Evolutionary conservation across 495 filamentous ascomycete species (phyloP).

Genomic region (Rhizodiscina lignyota): DNA sequence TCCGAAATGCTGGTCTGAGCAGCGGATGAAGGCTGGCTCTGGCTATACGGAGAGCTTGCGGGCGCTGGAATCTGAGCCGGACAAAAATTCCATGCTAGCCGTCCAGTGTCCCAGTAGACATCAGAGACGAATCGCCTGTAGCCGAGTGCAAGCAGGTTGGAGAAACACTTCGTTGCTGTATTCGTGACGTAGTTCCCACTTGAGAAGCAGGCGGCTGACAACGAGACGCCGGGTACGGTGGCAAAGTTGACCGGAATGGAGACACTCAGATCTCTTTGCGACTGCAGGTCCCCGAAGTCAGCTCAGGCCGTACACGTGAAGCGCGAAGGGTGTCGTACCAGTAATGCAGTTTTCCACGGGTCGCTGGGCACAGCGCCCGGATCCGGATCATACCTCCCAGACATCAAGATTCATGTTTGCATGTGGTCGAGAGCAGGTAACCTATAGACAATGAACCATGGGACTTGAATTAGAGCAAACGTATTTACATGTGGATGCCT

Average conservation of each 20-base stretch:
- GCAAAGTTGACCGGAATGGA: constrained; percentile 47
- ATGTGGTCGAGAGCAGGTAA: too few relatives aligned
- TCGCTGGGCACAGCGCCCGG: background rate
- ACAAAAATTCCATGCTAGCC: constrained; percentile 40
- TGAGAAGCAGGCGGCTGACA: constrained; percentile 42
- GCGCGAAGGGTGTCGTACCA: background rate
- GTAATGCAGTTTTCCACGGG: constrained; percentile 3
- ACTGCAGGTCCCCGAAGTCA: too few relatives aligned
- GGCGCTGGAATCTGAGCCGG: constrained; percentile 25
- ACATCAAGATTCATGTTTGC: too few relatives aligned
- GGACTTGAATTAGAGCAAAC: too few relatives aligned
- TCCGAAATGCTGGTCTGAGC: constrained; percentile 1
- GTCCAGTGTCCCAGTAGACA: constrained; percentile 42
- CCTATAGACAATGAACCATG: too few relatives aligned
- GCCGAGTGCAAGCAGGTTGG: constrained; percentile 42
- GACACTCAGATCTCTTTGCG: constrained; percentile 42
- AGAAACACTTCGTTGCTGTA: constrained; percentile 34
- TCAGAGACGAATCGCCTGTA: constrained; percentile 43
- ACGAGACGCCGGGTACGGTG: constrained; percentile 33
- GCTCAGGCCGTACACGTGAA: background rate
- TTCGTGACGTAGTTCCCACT: constrained; percentile 30
- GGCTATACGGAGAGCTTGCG: constrained; percentile 2
- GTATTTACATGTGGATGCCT: too few relatives aligned
- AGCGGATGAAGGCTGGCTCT: background rate
- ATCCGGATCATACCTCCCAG: too few relatives aligned